These are phyloP conservation scores for Hirsutella minnesotensis DNA, from an alignment of 2,329 filamentous ascomycete genomes.

Conservation along the genomic window DNA sequence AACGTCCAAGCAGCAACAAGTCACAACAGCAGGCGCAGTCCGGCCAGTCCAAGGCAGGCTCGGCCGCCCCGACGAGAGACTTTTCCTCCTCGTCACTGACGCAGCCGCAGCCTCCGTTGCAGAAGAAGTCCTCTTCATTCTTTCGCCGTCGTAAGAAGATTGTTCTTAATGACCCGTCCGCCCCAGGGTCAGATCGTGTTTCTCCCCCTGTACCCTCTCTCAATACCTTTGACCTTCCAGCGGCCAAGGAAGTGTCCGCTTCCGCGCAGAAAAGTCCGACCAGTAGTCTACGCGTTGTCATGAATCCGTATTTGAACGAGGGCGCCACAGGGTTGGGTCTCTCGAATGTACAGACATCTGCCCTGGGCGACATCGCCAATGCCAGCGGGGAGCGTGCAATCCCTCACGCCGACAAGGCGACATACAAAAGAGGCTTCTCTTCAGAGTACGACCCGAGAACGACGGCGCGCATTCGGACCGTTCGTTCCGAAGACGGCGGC, in stretches of 20 bases:
- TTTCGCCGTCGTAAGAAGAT: constrained; percentile 93
- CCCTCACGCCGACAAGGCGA: constrained; percentile 17
- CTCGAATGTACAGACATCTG: constrained; percentile 7
- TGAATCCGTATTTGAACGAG: constrained; percentile 63
- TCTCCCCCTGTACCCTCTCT: constrained; percentile 26
- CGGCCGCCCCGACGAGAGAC: constrained; percentile 39
- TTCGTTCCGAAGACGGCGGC: constrained; percentile 34
- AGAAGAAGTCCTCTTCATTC: constrained; percentile 90
- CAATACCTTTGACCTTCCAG: constrained; percentile 19
- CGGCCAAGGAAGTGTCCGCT: constrained; percentile 15
- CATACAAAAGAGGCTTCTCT: constrained; percentile 51
- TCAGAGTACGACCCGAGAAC: constrained; percentile 63
- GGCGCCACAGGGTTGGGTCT: constrained; percentile 17
- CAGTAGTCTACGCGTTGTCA: constrained; percentile 73
- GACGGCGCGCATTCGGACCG: constrained; percentile 58
- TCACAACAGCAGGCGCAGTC: constrained; percentile 25
- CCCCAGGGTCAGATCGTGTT: constrained; percentile 37
- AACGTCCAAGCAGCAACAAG: constrained; percentile 17
- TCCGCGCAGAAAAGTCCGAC: constrained; percentile 44
- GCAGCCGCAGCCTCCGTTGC: constrained; percentile 43
- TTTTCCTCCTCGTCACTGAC: constrained; percentile 28
- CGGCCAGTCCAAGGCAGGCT: constrained; percentile 26
- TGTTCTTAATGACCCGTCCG: constrained; percentile 56
- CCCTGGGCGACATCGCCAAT: constrained; percentile 15
- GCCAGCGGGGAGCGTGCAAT: constrained; percentile 5